A percentile compares a stretch with the other conserved stretches of the same genome.
Evolutionary conservation across 805 yeast species (phyloP).

Genomic region (Scheffersomyces coipomensis): DNA sequence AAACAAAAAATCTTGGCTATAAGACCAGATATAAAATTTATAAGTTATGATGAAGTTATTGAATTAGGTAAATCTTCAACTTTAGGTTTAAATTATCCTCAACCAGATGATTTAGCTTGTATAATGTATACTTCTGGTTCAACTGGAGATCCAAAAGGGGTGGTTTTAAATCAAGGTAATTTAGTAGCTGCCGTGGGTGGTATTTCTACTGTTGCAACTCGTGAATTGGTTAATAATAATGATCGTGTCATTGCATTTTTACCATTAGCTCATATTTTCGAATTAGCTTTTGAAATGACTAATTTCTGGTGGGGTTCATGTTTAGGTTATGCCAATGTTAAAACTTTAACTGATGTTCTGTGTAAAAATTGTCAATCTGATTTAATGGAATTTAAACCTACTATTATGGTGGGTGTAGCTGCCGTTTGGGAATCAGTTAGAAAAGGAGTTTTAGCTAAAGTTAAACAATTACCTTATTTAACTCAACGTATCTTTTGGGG

Average conservation of each 20-base stretch:
- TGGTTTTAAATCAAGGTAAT: conserved; percentile 62
- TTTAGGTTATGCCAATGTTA: conserved; percentile 88
- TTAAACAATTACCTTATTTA: conserved; percentile 60
- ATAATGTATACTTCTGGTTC: conserved; percentile 89
- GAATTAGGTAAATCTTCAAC: conserved; percentile 57
- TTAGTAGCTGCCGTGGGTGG: conserved; percentile 88
- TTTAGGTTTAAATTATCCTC: conserved; percentile 43
- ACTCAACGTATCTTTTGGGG: conserved; percentile 87
- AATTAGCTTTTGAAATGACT: conserved; percentile 80
- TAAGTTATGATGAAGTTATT: conserved; percentile 63
- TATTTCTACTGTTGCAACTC: conserved; percentile 59
- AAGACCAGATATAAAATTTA: conserved; percentile 76
- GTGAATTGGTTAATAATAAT: conserved; percentile 44
- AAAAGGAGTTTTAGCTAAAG: conserved; percentile 84
- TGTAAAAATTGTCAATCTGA: conserved; percentile 87
- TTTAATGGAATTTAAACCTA: conserved; percentile 81
- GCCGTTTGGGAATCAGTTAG: conserved; percentile 97
- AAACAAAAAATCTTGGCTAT: conserved; percentile 55
- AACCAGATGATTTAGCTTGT: conserved; percentile 62
- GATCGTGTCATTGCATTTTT: conserved; percentile 86
- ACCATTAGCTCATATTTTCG: conserved; percentile 96
- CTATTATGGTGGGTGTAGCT: conserved; percentile 97
- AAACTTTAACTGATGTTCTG: conserved; percentile 82
- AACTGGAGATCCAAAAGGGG: conserved; percentile 86
- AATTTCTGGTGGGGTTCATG: conserved; percentile 86